Evolutionary conservation across 2,329 filamentous ascomycete genomes (phyloP).

Genomic region (Sphaerostilbella broomeana): DNA sequence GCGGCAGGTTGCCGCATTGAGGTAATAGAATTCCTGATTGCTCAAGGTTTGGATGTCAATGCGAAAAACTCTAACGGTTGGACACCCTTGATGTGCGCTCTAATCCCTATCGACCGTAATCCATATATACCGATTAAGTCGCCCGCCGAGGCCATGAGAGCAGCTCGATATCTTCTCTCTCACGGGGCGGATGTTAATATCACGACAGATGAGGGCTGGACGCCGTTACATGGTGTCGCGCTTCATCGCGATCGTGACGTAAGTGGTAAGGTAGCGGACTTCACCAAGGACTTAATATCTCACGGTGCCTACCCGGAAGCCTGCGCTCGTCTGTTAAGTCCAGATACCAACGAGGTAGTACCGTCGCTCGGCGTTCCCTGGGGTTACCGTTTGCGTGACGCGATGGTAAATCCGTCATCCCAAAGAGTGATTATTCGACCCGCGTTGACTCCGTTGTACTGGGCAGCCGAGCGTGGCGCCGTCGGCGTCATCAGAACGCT

Average conservation of each 20-base stretch:
- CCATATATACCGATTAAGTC: background rate
- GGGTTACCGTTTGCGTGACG: background rate
- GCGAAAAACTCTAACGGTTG: constrained; percentile 20
- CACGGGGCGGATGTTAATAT: constrained; percentile 17
- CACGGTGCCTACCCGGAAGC: constrained; percentile 10
- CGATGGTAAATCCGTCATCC: background rate
- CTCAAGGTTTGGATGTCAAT: constrained; percentile 19
- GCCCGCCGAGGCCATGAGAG: constrained; percentile 3
- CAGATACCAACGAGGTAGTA: background rate
- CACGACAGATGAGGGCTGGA: constrained; percentile 22
- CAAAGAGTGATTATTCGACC: background rate
- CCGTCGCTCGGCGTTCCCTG: background rate
- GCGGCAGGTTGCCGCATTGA: constrained; percentile 20
- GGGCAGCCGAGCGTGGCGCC: constrained; percentile 6
- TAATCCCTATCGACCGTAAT: constrained; percentile 10
- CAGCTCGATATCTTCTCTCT: constrained; percentile 18
- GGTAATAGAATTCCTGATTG: constrained; percentile 17
- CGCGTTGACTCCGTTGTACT: constrained; percentile 5
- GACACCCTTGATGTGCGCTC: constrained; percentile 26
- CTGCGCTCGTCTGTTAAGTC: constrained; percentile 9
- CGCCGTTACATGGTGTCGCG: constrained; percentile 19
- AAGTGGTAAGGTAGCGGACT: constrained; percentile 1
- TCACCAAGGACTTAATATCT: constrained; percentile 12
- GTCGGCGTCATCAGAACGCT: constrained; percentile 2
- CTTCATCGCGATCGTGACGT: constrained; percentile 6